Evolutionary conservation across 768 basidiomycete species (phyloP).

Genomic region (Hygrophoropsis aurantiaca): DNA sequence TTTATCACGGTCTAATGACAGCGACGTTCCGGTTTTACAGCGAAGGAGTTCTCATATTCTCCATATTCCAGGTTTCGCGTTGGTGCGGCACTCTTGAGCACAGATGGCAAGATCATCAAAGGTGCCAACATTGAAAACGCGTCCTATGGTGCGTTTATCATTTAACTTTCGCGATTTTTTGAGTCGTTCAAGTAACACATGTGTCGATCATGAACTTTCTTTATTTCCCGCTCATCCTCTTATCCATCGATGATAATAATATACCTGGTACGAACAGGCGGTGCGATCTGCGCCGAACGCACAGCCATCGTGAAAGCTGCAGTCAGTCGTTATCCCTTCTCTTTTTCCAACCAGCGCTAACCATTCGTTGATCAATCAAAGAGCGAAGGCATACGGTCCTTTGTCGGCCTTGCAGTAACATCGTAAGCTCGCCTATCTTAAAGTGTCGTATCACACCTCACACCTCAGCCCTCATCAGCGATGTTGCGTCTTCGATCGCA

Average conservation of each 20-base stretch:
- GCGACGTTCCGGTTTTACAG: slow-evolving; percentile 33
- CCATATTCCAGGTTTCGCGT: slow-evolving; percentile 94
- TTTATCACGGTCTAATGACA: background rate
- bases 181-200: background rate
- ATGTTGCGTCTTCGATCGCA: slow-evolving; percentile 64
- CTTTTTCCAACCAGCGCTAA: background rate
- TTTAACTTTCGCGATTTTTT: too few species aligned
- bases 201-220: background rate
- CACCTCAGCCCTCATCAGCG: slow-evolving; percentile 39
- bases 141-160: slow-evolving; percentile 75
- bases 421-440: slow-evolving; percentile 48
- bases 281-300: slow-evolving; percentile 90
- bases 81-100: slow-evolving; percentile 78
- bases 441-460: too few species aligned
- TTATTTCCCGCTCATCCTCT: background rate
- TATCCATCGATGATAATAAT: background rate
- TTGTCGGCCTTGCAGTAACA: slow-evolving; percentile 77
- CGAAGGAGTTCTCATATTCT: slow-evolving; percentile 70
- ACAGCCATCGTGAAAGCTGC: slow-evolving; percentile 95
- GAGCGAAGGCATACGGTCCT: slow-evolving; percentile 77
- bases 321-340: slow-evolving; percentile 46
- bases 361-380: background rate
- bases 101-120: slow-evolving; percentile 70
- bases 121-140: slow-evolving; percentile 96
- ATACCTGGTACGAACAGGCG: slow-evolving; percentile 48